Base-by-base conservation (phyloP, 2,329 filamentous ascomycete species). In the Byssochlamys sp. region DNA sequence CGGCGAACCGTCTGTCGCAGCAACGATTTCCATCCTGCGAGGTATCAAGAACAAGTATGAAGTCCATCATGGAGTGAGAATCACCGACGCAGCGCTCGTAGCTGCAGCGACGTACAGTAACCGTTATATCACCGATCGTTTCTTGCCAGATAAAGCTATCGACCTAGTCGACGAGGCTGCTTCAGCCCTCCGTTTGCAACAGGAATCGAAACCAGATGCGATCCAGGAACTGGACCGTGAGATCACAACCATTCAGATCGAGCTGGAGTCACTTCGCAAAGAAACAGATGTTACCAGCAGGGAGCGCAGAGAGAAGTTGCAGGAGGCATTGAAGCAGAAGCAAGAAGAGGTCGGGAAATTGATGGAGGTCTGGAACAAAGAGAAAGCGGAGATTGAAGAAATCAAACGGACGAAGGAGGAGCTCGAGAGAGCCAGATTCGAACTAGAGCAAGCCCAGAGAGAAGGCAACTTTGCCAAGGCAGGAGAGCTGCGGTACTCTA, bases 1-100 rank as follows among this genome's bases (percentile, higher is more conserved):
- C n/a, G 89, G 86, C 59, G 94, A 99, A 67, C 94, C 94, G 0
- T 87, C 84, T 0, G 91, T 97, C 0, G 85, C 90, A 64, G 91
- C 96, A 64, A 96, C 94, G 0, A 91, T 99, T 60, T 96, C 90
- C 54, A 97, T 99, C 58, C 78, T 99, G 0, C 85, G 94, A 67
- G 94, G 92, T 53, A 96, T 99, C 77, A 97, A 97, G 70, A 91
- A 97, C 68, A 90, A 91, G 63, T 99, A 99, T 67, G 94, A 97
- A 72, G 90, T 97, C 0, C 94, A 97, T 64, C 94, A 99, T 68
- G 92, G 94, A 74, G 92, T 97, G 0, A 83, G 91, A 56, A 97
- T 99, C 63, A 95, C 90, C 0, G 94, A 97, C 66, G 87, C 88
- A 1, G 91, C 94, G 5, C 77, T 97, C 10, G 92, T 99, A 12